Conservation (phyloP, 192 early-diverging fungal species). For the Entomortierella beljakovae region DNA sequence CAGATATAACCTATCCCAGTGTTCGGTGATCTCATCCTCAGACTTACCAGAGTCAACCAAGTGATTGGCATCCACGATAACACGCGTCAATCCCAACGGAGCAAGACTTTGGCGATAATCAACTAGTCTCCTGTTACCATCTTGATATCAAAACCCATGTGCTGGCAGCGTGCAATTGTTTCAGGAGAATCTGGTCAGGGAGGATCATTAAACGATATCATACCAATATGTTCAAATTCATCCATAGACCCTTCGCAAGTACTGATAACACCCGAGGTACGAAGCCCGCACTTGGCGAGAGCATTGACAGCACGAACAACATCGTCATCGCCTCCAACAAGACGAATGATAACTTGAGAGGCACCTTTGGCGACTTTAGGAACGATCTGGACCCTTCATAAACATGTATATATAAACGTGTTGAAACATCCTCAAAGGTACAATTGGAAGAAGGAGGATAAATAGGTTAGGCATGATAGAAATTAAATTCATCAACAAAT, state of each 20-base stretch:
- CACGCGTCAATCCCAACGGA: conserved; percentile 90
- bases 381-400: conserved; percentile 80
- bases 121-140: conserved; percentile 98
- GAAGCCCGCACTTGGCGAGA: conserved; percentile 84
- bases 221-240: conserved; percentile 86
- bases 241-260: conserved; percentile 75
- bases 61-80: conserved; percentile 90
- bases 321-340: conserved; percentile 85
- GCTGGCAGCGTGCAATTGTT: conserved; percentile 86
- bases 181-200: conserved; percentile 90
- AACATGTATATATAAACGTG: no score
- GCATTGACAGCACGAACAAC: conserved; percentile 85
- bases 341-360: conserved; percentile 88
- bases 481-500: no score
- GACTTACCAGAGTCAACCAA: conserved; percentile 79
- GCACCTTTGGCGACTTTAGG: conserved; percentile 93
- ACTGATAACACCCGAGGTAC: conserved; percentile 92
- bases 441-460: no score
- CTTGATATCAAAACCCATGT: conserved; percentile 93
- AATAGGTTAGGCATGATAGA: no score
- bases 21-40: conserved; percentile 87
- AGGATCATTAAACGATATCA: conserved; percentile 93
- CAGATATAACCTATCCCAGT: conserved; percentile 96
- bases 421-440: conserved; percentile 61
- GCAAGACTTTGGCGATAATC: conserved; percentile 93